These are phyloP conservation scores for Rehmannia glutinosa DNA, from an alignment of 257 asterid species.

Conservation along the genomic window DNA sequence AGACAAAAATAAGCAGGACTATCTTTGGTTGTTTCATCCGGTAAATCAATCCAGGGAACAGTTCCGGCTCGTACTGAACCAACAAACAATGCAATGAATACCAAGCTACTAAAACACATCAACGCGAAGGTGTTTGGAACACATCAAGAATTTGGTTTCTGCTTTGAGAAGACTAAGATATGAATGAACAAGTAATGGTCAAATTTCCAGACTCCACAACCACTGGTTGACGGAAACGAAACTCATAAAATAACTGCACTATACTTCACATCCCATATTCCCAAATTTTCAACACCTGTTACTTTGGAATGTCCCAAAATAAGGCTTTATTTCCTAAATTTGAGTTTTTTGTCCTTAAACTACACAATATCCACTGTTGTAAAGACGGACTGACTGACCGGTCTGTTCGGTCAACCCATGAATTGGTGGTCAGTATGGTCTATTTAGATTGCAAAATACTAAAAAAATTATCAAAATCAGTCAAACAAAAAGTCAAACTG, in stretches of 20 bases:
- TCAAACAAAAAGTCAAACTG: neutral
- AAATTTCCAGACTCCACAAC: neutral
- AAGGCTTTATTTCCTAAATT: neutral
- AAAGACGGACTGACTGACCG: neutral
- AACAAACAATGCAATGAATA: conserved; percentile 21
- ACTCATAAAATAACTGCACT: neutral
- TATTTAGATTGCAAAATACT: too few relatives aligned
- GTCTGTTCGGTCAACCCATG: neutral
- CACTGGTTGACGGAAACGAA: neutral
- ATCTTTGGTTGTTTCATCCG: conserved; percentile 95
- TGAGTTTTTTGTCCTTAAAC: neutral
- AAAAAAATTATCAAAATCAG: too few relatives aligned
- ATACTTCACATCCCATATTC: neutral
- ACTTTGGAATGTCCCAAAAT: neutral
- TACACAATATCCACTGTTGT: neutral
- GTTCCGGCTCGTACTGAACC: conserved; percentile 92
- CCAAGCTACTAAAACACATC: neutral
- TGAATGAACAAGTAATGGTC: neutral
- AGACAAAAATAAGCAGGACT: conserved; percentile 87
- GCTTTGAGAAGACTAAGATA: neutral
- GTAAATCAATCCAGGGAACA: conserved; percentile 87
- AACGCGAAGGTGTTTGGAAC: neutral
- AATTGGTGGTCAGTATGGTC: neutral
- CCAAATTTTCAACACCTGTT: neutral
- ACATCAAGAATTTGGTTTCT: neutral